Base-by-base conservation (phyloP, 345 rosid species). In the Diplotaxis tenuifolia region DNA sequence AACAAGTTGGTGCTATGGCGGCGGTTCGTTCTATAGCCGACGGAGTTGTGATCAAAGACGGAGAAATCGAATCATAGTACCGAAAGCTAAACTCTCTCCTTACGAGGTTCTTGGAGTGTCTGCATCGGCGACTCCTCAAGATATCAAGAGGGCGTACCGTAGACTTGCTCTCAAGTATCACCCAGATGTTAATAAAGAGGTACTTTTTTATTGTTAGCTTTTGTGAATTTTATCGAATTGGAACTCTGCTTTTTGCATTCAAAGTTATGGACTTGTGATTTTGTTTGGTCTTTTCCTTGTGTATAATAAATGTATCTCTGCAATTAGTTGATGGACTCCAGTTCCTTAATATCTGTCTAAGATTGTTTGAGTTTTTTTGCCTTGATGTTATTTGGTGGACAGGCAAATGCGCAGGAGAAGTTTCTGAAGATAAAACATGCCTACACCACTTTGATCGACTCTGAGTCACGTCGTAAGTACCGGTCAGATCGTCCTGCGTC, bases 141-240 rank as follows among this genome's bases (percentile, higher is more conserved):
- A 91, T 64, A 91, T 91, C 75, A 94, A 94, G 76, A 88, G 86
- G 84, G 97, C 98, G 72, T 94, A 94, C 61, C 84, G 98, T 77
- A 94, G 83, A 83, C 97, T 94, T 79, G 98, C 98, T 80, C 80
- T 94, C 66, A 91, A 86, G 82, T 91, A 80, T 75, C 96, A 94
- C 70, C 97, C 98, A 70, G 96, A 94, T 79, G 96, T 94, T 65
- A 94, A 94, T 77, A 91, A 91, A 76, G 89, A 87, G 97, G 97
- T 87, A 73, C 12, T 23, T 70, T 15, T 31, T 56, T 55, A 29
- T 29, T 15, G 34, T 36, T 40, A 25, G 28, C n/a, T 40, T 1
- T 40, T 1, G 49, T 40, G 5, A 40, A 40, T 4, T 40, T 14
- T 40, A 40, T 40, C 16, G 6, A 40, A 40, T 40, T 73, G 14